Evolutionary conservation across 2,329 filamentous ascomycete species (phyloP).

Genomic region (Botrytis galanthina): DNA sequence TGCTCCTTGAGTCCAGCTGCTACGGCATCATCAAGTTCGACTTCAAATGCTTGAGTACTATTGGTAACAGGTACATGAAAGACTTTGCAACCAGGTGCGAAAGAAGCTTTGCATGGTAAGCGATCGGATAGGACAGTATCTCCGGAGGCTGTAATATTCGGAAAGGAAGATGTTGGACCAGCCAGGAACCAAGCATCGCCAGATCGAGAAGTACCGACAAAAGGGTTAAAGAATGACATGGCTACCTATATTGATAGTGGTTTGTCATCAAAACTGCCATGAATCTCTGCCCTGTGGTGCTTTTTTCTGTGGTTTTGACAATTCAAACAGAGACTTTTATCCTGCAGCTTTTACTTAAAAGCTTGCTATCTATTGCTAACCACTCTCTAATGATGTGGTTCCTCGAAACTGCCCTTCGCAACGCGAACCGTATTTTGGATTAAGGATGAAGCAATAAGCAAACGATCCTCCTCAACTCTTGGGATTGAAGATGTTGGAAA

Average conservation of each 20-base stretch:
- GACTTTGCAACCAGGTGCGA: constrained; percentile 57
- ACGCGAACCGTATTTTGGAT: not conserved
- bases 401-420: not conserved
- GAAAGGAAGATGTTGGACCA: constrained; percentile 17
- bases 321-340: not conserved
- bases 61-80: constrained; percentile 49
- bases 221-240: constrained; percentile 10
- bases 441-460: not conserved
- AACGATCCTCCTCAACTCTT: not conserved
- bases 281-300: not conserved
- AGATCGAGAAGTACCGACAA: constrained; percentile 25
- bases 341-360: not conserved
- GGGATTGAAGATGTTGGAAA: not conserved
- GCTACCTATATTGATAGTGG: too few species aligned
- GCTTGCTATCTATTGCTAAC: not conserved
- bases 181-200: constrained; percentile 24
- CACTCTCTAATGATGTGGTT: not conserved
- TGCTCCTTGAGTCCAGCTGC: constrained; percentile 50
- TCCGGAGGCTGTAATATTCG: constrained; percentile 21
- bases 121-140: constrained; percentile 15
- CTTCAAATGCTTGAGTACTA: constrained; percentile 40
- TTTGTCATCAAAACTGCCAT: not conserved
- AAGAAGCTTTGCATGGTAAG: constrained; percentile 40
- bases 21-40: constrained; percentile 38
- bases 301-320: not conserved